Evolutionary conservation across 108 stramenopile genomes (phyloP), one percentile per base, ranked within the genome.

Genomic region (Stephanodiscus minutulus): DNA sequence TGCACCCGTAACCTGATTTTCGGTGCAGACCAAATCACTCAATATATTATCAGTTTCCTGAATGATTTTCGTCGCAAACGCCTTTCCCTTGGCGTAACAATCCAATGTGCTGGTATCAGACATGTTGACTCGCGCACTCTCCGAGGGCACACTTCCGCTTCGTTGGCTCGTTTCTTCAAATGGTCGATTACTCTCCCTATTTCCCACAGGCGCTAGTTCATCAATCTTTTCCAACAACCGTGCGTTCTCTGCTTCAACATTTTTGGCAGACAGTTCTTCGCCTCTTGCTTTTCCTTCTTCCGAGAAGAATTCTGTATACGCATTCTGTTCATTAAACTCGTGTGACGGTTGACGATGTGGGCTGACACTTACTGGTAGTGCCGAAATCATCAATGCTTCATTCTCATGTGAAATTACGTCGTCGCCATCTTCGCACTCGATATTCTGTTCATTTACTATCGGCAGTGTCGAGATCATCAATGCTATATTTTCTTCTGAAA

Each of bases 1-100:
- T 33, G 31, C 31, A 33, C 31, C 31, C 7, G 17, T 20, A 52
- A 28, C 54, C 24, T 7, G 12, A 55, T 28, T 28, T 55, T 58
- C 28, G 13, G 57, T 13, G 17, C 29, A 17, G 7, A 31, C 56
- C 29, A 57, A 31, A 57, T 57, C 29, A 57, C 31, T 33, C 27
- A 57, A 33, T 31, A 57, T 31, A 57, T 31, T 31, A 27, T 57
- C 9, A 4, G 56, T 57, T 31, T 57, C 29, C 17, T 31, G 56
- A 57, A 57, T 57, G 29, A 57, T 27, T 57, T 33, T 27, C 29
- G 56, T 31, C 31, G 31, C 56, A 12, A 57, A 57, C 29, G 56
- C 56, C 52, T 53, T 53, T 17, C 52, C 52, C 8, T 53, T 53
- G 17, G 7, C 25, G 20, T 21, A 55, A 28, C 22, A 28, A 28